These are phyloP conservation scores for Ceratocystiopsis brevicomis DNA, from an alignment of 2,329 filamentous ascomycete genomes.

Conservation along the genomic window DNA sequence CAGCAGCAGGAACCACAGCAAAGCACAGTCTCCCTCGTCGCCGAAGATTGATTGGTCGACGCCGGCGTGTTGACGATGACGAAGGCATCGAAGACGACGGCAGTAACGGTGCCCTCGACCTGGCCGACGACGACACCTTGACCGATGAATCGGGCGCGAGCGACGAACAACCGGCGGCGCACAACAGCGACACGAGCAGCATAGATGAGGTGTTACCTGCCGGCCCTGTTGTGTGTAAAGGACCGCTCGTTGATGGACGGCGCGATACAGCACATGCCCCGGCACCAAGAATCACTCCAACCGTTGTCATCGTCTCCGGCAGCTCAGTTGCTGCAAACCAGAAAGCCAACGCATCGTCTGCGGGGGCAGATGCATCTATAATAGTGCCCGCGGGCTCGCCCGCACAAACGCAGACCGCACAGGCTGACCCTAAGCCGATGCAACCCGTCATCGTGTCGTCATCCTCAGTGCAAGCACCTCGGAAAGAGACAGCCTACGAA, in stretches of 20 bases:
- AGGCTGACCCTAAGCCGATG: conserved; percentile 10
- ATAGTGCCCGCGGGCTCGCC: too few relatives aligned
- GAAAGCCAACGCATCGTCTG: background rate
- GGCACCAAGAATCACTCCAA: conserved; percentile 5
- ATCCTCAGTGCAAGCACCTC: conserved; percentile 1
- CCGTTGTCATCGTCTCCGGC: too few relatives aligned
- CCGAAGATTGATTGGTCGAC: conserved; percentile 46
- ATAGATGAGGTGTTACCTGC: conserved; percentile 37
- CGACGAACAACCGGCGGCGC: conserved; percentile 39
- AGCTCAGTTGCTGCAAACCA: too few relatives aligned
- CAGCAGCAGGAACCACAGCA: background rate
- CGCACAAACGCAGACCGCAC: too few relatives aligned
- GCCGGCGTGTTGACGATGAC: conserved; percentile 51
- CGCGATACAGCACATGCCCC: conserved; percentile 16
- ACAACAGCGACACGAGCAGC: conserved; percentile 47
- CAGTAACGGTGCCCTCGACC: conserved; percentile 32
- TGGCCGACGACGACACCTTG: conserved; percentile 43
- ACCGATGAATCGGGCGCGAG: conserved; percentile 44
- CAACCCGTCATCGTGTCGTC: conserved; percentile 17
- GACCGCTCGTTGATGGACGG: conserved; percentile 15
- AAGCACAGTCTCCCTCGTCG: conserved; percentile 25
- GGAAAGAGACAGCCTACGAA: conserved; percentile 39
- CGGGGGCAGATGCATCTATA: too few relatives aligned
- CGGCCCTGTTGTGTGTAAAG: conserved; percentile 15
- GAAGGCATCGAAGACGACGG: conserved; percentile 44